phyloP scores from a whole-genome alignment of 176 grass and related monocot genomes.

The Leersia perrieri region DNA sequence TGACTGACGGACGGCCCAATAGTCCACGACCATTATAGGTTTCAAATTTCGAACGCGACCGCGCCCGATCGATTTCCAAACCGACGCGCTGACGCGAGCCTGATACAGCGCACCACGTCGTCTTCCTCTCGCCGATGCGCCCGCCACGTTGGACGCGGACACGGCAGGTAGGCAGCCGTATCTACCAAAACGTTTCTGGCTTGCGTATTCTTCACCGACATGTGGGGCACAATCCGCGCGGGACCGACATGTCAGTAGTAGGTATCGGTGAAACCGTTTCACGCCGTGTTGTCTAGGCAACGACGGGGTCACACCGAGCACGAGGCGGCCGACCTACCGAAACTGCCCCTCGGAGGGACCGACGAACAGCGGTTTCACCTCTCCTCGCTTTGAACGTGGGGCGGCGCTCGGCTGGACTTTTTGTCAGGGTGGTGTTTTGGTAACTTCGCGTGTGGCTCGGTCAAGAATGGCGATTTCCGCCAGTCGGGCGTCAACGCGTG shows the following conservation, averaged over 20 bases:
- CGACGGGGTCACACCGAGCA: background rate
- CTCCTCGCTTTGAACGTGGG: background rate
- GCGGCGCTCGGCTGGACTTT: background rate
- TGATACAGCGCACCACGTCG: background rate
- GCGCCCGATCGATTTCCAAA: background rate
- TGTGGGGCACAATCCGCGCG: background rate
- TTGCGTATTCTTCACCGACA: background rate
- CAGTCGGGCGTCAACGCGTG: background rate
- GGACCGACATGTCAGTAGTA: too few relatives aligned
- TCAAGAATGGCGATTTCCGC: constrained; percentile 25
- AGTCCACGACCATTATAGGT: background rate
- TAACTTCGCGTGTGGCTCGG: background rate
- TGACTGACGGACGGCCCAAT: background rate
- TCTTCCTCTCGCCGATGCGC: background rate
- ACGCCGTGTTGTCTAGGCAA: too few relatives aligned
- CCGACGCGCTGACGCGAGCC: background rate
- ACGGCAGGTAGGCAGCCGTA: background rate
- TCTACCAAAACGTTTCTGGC: too few relatives aligned
- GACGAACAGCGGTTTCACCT: background rate
- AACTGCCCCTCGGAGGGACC: background rate
- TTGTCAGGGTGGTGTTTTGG: constrained; percentile 9
- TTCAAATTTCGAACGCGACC: background rate
- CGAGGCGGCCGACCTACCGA: background rate
- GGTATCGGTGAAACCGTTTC: too few relatives aligned
- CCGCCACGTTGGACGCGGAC: background rate